Conservation (phyloP, 179 eudicot species). For the Actinidia arguta region DNA sequence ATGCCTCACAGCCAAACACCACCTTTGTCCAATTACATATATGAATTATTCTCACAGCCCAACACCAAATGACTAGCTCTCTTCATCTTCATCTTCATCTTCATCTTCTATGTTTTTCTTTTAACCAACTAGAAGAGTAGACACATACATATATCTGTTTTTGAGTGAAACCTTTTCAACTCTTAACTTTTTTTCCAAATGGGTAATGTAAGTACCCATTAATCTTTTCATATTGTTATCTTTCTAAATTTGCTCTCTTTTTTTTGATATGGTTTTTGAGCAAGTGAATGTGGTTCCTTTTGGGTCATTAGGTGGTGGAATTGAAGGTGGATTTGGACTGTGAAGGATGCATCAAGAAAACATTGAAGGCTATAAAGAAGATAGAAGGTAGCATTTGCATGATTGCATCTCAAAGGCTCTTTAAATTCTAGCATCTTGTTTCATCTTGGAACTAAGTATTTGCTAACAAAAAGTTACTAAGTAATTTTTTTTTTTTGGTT, state of each 20-base stretch:
- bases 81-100: background rate
- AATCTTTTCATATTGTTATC: background rate
- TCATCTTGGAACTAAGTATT: background rate
- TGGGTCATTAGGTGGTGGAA: conserved; percentile 72
- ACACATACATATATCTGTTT: conserved; percentile 6
- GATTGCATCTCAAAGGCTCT: background rate
- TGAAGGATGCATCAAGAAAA: conserved; percentile 95
- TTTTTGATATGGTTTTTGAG: background rate
- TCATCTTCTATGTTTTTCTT: background rate
- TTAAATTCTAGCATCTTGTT: background rate
- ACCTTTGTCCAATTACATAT: background rate
- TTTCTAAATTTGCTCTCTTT: background rate
- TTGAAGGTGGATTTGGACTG: conserved; percentile 92
- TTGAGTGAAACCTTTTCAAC: background rate
- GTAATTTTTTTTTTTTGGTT: background rate
- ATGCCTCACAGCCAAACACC: conserved; percentile 25
- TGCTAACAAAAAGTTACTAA: background rate
- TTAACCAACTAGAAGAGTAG: background rate
- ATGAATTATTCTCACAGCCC: background rate
- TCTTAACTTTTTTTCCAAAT: conserved; percentile 14
- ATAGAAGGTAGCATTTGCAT: conserved; percentile 66
- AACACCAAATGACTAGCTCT: background rate
- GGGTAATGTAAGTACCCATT: conserved; percentile 43
- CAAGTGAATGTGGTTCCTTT: background rate
- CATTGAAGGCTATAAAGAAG: conserved; percentile 90